Base-by-base conservation (phyloP, 1,284 basidiomycete genomes). In the Ustanciosporium gigantosporum region DNA sequence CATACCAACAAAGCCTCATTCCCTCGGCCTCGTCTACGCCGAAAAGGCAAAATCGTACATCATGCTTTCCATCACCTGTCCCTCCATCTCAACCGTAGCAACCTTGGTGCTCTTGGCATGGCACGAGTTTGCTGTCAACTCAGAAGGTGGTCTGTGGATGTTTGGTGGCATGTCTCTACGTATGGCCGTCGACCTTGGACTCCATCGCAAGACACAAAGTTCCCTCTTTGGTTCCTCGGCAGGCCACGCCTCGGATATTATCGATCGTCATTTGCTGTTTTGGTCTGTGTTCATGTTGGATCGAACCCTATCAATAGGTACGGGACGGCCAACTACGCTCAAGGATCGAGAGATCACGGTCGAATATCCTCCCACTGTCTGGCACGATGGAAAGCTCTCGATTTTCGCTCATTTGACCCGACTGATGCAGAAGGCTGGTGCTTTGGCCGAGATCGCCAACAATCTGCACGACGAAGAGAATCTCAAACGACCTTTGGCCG, bases 121-220 rank as follows among this genome's bases (percentile, higher is more conserved):
- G 41, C 41, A 44, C 32, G 41, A 44, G 34, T 44, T 44, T 44
- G 41, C 32, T 14, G 24, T 44, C 41, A 44, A 44, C 23, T 44
- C 41, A 6, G 41, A 44, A 15, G 31, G 27, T 19, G 41, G 41
- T 2, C 34, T 44, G 1, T 44, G 41, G 41, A 44, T 44, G 41
- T 36, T 44, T 44, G 41, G 32, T 8, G 41, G 41, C 21, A 44
- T 44, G 41, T 31, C 41, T 5, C n/a, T 44, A 6, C 31, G 41
- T 19, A 44, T 44, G 41, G 25, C 34, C n/a, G 29, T 44, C 16
- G 41, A 44, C 17, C 34, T 44, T 7, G 41, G 41, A 6, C 34
- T 44, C 6, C 41, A 44, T 27, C 41, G 41, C 22, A 22, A 27
- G 17, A 25, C 41, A 11, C 35, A 44, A 19, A 44, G 21, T 20